Percentiles rank a stretch among this genome's conserved stretches.
These are phyloP conservation scores for Colletotrichum tropicicola DNA, from an alignment of 2,329 filamentous ascomycete genomes.

Conservation along the genomic window DNA sequence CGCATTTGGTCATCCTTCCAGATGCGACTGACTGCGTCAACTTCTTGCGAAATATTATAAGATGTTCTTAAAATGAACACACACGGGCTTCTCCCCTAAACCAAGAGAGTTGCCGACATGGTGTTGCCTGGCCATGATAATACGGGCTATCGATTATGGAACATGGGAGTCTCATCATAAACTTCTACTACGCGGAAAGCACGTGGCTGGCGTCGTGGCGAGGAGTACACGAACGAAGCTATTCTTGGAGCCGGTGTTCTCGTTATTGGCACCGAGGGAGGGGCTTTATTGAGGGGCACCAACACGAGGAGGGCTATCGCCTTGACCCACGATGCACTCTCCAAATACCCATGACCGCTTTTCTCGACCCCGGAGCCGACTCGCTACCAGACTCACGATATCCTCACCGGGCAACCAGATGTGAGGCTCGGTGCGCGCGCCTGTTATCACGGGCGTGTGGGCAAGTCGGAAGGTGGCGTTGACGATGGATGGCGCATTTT, in stretches of 20 bases:
- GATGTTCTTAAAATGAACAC: background rate
- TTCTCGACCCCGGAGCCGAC: background rate
- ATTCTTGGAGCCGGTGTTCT: background rate
- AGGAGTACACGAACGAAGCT: slow-evolving; percentile 2
- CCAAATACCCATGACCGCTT: background rate
- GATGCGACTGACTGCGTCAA: background rate
- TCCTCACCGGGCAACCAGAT: background rate
- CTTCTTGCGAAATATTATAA: background rate
- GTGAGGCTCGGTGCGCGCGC: background rate
- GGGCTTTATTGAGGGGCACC: too few relatives aligned
- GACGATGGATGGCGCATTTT: slow-evolving; percentile 8
- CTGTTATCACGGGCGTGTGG: background rate
- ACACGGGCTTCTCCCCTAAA: background rate
- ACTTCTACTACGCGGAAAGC: background rate
- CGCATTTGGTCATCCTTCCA: background rate
- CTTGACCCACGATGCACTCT: background rate
- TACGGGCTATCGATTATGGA: background rate
- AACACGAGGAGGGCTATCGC: background rate
- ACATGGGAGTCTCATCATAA: background rate
- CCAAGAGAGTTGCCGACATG: background rate
- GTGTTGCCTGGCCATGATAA: background rate
- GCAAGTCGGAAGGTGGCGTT: slow-evolving; percentile 19
- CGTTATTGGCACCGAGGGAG: background rate
- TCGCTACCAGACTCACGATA: background rate
- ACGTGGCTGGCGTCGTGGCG: background rate